phyloP scores from a whole-genome alignment of 192 early-diverging fungal species.

The Lobosporangium transversale region DNA sequence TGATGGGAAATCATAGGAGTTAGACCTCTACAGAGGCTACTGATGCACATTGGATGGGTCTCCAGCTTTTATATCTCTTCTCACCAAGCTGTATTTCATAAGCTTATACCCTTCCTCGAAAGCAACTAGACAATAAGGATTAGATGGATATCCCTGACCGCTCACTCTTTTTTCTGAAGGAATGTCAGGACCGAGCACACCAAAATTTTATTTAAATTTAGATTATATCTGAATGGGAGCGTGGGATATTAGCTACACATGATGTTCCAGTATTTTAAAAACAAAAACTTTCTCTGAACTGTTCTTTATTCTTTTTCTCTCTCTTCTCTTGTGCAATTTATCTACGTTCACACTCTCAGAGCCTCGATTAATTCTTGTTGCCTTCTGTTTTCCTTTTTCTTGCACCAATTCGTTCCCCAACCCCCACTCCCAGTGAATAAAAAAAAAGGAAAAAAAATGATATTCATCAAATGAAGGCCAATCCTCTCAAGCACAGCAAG shows the following conservation, averaged over 20 bases:
- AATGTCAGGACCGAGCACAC: not conserved
- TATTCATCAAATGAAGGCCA: conserved; percentile 9
- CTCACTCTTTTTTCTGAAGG: not conserved
- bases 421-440: too few species aligned
- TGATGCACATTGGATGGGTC: too few species aligned
- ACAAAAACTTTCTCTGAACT: conserved; percentile 5
- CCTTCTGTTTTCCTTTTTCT: not conserved
- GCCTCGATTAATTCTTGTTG: not conserved
- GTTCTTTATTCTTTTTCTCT: not conserved
- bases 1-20: too few species aligned
- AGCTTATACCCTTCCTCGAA: too few species aligned
- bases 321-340: not conserved
- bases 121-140: too few species aligned
- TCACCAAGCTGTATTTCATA: not conserved
- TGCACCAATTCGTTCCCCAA: not conserved
- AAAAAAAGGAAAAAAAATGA: too few species aligned
- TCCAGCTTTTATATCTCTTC: not conserved
- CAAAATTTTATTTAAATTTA: too few species aligned
- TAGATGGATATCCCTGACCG: too few species aligned
- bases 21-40: too few species aligned
- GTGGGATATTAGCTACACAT: not conserved
- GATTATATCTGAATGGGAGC: not conserved
- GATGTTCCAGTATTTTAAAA: too few species aligned
- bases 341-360: not conserved
- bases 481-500: not conserved